Conservation (phyloP, 2,329 filamentous ascomycete genomes). For the Eutypa lata region DNA sequence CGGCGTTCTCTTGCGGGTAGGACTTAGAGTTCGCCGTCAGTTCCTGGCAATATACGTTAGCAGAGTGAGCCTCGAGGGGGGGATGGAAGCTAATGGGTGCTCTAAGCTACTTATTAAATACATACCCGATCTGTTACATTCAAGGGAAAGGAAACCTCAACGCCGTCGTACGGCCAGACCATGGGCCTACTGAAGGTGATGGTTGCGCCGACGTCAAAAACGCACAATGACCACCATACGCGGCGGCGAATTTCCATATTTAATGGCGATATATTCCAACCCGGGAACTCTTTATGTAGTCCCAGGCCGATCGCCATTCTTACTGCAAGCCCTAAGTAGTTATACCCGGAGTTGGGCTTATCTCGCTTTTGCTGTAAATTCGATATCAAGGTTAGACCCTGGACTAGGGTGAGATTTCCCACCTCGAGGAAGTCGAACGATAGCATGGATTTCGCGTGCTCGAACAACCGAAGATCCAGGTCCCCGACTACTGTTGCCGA, state of each 20-base stretch:
- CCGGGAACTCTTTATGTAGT: constrained; percentile 41
- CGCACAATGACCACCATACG: constrained; percentile 37
- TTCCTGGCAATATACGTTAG: constrained; percentile 9
- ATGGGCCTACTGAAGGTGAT: constrained; percentile 33
- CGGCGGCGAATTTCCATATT: constrained; percentile 32
- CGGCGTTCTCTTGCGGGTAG: constrained; percentile 32
- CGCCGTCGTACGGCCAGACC: constrained; percentile 20
- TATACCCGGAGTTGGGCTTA: constrained; percentile 49
- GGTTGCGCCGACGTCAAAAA: constrained; percentile 42
- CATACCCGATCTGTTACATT: constrained; percentile 20
- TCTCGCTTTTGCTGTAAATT: constrained; percentile 43
- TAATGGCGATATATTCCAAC: constrained; percentile 24
- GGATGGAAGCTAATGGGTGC: no score
- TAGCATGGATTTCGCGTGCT: constrained; percentile 7
- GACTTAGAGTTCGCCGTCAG: constrained; percentile 32
- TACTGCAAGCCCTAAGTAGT: constrained; percentile 45
- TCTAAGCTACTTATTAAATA: neutral
- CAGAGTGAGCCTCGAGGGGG: no score
- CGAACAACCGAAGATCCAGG: constrained; percentile 8
- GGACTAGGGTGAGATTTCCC: constrained; percentile 28
- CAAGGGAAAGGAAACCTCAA: constrained; percentile 19
- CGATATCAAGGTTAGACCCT: constrained; percentile 27
- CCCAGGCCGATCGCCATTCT: constrained; percentile 48
- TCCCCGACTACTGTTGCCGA: neutral
- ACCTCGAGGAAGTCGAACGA: constrained; percentile 25